Percentiles rank a stretch among this genome's conserved stretches.
phyloP scores from a whole-genome alignment of 495 filamentous ascomycete species.

The Penicillium samsonianum region DNA sequence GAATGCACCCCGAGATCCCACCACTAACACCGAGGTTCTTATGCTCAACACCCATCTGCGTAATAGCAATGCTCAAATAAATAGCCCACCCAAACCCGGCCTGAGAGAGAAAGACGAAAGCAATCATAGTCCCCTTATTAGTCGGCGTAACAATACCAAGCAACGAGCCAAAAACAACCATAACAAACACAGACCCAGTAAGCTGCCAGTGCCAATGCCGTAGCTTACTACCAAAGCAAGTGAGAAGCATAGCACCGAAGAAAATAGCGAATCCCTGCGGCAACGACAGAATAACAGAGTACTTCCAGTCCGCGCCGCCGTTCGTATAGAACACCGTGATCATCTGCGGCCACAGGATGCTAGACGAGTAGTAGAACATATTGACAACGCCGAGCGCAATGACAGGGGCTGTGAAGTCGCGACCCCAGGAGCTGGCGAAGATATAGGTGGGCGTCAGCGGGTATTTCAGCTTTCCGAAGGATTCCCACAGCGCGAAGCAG shows the following conservation, averaged over 20 bases:
- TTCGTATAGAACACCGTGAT: slow-evolving; percentile 27
- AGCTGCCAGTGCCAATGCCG: slow-evolving; percentile 32
- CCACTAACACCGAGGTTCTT: slow-evolving; percentile 32
- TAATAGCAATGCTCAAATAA: slow-evolving; percentile 31
- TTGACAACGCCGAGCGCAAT: slow-evolving; percentile 30
- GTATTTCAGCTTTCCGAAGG: slow-evolving; percentile 24
- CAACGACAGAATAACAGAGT: slow-evolving; percentile 25
- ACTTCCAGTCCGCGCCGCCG: slow-evolving; percentile 25
- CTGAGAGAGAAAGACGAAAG: slow-evolving; percentile 31
- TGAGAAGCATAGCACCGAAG: slow-evolving; percentile 27
- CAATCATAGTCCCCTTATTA: slow-evolving; percentile 30
- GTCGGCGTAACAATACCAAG: slow-evolving; percentile 25
- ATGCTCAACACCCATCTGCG: slow-evolving; percentile 30
- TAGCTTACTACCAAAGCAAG: slow-evolving; percentile 25
- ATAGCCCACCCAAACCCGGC: slow-evolving; percentile 28
- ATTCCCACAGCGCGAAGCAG: slow-evolving; percentile 31
- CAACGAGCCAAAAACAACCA: slow-evolving; percentile 30
- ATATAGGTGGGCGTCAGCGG: slow-evolving; percentile 25
- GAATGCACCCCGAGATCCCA: slow-evolving; percentile 29
- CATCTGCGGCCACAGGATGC: slow-evolving; percentile 33
- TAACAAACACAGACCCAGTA: slow-evolving; percentile 27
- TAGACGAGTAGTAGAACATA: slow-evolving; percentile 35
- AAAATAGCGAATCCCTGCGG: slow-evolving; percentile 28
- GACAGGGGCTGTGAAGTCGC: slow-evolving; percentile 29
- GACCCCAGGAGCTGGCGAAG: slow-evolving; percentile 26